Base-by-base conservation (phyloP, 805 yeast genomes). In the Candida oleophila region DNA sequence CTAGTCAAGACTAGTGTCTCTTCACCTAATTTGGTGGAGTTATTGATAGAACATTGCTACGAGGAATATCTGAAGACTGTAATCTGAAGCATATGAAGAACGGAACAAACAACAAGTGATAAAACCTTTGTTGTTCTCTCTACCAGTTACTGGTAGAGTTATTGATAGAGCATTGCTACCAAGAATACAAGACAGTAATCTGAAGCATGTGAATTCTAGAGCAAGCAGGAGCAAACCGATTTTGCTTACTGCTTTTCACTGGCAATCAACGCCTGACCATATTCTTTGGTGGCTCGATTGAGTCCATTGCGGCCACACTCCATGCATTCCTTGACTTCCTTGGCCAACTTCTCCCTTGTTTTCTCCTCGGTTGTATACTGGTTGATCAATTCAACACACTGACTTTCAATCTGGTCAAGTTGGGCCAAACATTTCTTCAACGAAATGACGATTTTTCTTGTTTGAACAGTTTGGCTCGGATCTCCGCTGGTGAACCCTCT, bases 401-500 rank as follows among this genome's bases (percentile, higher is more conserved):
- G 55, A 33, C 55, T 59, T 39, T 64, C 64, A 22, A 71, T 58
- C 16, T 59, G 61, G 2, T 48, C 43, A 35, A 71, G 55, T 20
- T 60, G 58, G 14, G 52, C 52, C 38, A 65, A 65, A 50, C 74
- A 69, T 47, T 59, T 62, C 42, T 65, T 71, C 44, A 72, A 58
- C 35, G 66, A 66, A 7, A 63, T 52, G 38, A 63, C 71, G n/a
- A 72, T 50, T 48, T 66, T 69, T 49, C 67, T 68, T 40, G 72
- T 56, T 48, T 68, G 73, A 14, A 44, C 61, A 1, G 75, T 71
- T 46, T 68, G 70, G 8, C 20, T 16, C 28, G 8, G 39, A 44
- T 61, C 64, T 4, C 69, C 73, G 44, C 57, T 61, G 21, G 67
- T 55, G 43, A 59, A 72, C 0, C 71, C 48, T 42, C 65, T 63